These are phyloP conservation scores for Phaeosphaeria sp. DNA, from an alignment of 2,329 filamentous ascomycete genomes.

Conservation along the genomic window DNA sequence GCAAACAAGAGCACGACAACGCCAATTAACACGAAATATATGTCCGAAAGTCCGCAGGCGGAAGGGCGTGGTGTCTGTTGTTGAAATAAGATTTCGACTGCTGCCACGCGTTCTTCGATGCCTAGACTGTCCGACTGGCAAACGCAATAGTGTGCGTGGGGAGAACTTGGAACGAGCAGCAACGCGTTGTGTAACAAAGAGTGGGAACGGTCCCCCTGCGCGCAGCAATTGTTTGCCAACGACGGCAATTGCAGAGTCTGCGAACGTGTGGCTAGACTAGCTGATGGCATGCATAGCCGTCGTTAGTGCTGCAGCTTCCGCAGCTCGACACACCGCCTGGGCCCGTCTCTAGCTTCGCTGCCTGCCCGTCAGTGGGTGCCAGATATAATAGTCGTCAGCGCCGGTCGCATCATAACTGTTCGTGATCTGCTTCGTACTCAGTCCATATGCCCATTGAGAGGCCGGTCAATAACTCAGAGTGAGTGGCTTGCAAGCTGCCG, in stretches of 20 bases:
- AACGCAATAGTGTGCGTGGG: not conserved
- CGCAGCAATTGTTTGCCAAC: not conserved
- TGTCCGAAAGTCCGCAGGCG: not conserved
- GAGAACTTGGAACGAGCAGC: not conserved
- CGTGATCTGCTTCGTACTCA: not conserved
- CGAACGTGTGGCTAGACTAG: not conserved
- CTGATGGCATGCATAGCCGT: conserved; percentile 6
- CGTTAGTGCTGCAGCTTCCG: conserved; percentile 16
- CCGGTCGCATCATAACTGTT: not conserved
- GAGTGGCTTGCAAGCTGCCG: not conserved
- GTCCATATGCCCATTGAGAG: not conserved
- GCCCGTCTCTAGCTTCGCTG: conserved; percentile 3
- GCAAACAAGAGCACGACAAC: not conserved
- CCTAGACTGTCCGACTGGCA: not conserved
- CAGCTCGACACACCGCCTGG: conserved; percentile 15
- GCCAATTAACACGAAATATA: not conserved
- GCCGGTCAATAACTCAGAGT: conserved; percentile 1
- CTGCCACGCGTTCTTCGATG: not conserved
- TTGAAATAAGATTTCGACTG: not conserved
- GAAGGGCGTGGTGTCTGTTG: not conserved
- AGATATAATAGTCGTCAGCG: not conserved
- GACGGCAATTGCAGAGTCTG: not conserved
- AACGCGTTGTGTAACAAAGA: not conserved
- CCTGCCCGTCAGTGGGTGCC: not conserved
- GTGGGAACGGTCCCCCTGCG: not conserved